These are phyloP conservation scores for Tricholoma hemisulphureum DNA, from an alignment of 768 basidiomycete genomes.

Conservation along the genomic window DNA sequence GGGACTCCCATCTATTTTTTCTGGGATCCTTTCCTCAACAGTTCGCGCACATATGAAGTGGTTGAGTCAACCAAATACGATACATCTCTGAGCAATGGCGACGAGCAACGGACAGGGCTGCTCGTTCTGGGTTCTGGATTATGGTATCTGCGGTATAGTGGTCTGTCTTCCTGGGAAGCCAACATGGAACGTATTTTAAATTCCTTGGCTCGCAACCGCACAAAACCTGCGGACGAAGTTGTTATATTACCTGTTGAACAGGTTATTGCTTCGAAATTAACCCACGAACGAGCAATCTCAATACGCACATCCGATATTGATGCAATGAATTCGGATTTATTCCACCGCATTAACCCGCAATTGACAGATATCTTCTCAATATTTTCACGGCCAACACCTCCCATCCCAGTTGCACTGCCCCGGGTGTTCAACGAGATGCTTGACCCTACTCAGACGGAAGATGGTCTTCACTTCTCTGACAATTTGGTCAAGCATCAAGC, in stretches of 20 bases:
- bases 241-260: conserved; percentile 79
- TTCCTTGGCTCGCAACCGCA: conserved; percentile 35
- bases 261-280: conserved; percentile 64
- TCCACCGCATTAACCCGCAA: conserved; percentile 57
- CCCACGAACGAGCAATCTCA: conserved; percentile 57
- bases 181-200: conserved; percentile 68
- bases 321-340: conserved; percentile 87
- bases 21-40: conserved; percentile 91
- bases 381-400: conserved; percentile 18
- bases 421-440: conserved; percentile 81
- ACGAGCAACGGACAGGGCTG: conserved; percentile 47
- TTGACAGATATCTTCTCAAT: conserved; percentile 24
- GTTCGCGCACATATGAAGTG: conserved; percentile 49
- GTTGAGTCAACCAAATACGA: conserved; percentile 25
- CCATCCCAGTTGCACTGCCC: conserved; percentile 56
- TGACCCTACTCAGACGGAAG: conserved; percentile 69
- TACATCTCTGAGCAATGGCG: neutral
- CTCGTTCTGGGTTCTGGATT: conserved; percentile 84
- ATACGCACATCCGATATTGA: conserved; percentile 81
- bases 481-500: conserved; percentile 66
- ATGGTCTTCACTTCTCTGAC: conserved; percentile 81
- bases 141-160: conserved; percentile 89
- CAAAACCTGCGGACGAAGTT: conserved; percentile 63
- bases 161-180: conserved; percentile 74
- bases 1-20: conserved; percentile 56